Percentiles rank a stretch among this genome's conserved stretches.
Evolutionary conservation across 116 monocot species (phyloP).

Genomic region (Iris pallida): DNA sequence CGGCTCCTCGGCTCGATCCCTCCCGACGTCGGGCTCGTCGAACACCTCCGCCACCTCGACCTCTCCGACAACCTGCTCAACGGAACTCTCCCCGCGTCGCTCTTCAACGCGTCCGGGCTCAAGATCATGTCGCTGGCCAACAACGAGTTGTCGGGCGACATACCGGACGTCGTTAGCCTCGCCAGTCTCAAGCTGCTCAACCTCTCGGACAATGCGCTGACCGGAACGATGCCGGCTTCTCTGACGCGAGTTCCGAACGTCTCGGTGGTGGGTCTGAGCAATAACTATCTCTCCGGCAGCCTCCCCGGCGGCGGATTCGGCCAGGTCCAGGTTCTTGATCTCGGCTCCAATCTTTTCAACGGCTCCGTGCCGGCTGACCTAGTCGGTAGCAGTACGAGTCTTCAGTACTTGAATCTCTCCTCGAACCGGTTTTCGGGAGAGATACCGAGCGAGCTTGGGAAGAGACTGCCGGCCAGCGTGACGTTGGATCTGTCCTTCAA

Average conservation of each 20-base stretch:
- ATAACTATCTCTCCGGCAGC: slow-evolving; percentile 61
- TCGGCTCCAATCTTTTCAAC: slow-evolving; percentile 64
- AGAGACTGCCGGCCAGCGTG: slow-evolving; percentile 29
- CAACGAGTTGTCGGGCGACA: slow-evolving; percentile 70
- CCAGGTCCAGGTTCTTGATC: slow-evolving; percentile 44
- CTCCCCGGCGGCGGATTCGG: slow-evolving; percentile 49
- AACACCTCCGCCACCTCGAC: slow-evolving; percentile 91
- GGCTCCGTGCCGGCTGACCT: slow-evolving; percentile 48
- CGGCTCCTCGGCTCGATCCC: slow-evolving; percentile 54
- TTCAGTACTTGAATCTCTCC: slow-evolving; percentile 73
- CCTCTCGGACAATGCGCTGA: slow-evolving; percentile 67
- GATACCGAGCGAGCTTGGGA: slow-evolving; percentile 53
- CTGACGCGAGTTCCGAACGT: slow-evolving; percentile 56
- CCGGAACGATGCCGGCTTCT: slow-evolving; percentile 36
- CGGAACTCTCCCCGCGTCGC: slow-evolving; percentile 50
- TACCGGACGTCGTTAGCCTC: slow-evolving; percentile 27
- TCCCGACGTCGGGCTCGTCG: slow-evolving; percentile 48
- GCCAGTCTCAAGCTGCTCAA: slow-evolving; percentile 44
- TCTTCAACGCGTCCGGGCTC: slow-evolving; percentile 57
- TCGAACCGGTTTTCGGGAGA: slow-evolving; percentile 61
- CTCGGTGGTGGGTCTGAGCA: slow-evolving; percentile 44
- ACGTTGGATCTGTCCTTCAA: slow-evolving; percentile 75
- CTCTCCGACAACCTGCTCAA: slow-evolving; percentile 76
- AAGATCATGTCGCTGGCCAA: slow-evolving; percentile 52
- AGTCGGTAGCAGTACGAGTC: slow-evolving; percentile 15